Conservation (phyloP, 257 asterid genomes). For the Jacaranda copaia region DNA sequence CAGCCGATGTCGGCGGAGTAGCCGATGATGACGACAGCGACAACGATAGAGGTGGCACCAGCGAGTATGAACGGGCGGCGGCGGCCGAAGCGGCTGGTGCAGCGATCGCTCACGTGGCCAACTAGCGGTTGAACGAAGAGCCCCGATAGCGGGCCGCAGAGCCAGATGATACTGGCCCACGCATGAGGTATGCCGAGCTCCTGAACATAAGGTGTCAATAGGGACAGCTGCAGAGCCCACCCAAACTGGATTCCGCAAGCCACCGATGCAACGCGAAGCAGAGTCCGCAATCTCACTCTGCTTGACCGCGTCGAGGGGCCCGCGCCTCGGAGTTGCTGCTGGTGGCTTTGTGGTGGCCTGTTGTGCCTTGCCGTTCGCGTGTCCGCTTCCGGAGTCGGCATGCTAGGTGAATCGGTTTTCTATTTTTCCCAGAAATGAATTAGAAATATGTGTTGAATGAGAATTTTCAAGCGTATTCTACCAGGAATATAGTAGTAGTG, state of each 20-base stretch:
- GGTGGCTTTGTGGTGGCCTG: slow-evolving; percentile 1
- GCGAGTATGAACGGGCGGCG: slow-evolving; percentile 73
- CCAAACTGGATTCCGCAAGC: slow-evolving; percentile 98
- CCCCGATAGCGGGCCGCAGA: slow-evolving; percentile 84
- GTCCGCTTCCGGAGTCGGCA: slow-evolving; percentile 13
- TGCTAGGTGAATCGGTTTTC: neutral
- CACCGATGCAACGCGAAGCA: slow-evolving; percentile 79
- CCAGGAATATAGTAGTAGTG: neutral
- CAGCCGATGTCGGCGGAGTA: slow-evolving; percentile 75
- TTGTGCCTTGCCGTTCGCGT: neutral
- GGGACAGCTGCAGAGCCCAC: slow-evolving; percentile 86
- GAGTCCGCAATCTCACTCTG: slow-evolving; percentile 55
- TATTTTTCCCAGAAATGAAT: neutral
- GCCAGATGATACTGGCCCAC: slow-evolving; percentile 82
- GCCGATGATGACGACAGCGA: slow-evolving; percentile 65
- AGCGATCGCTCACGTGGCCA: slow-evolving; percentile 71
- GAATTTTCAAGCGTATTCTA: neutral
- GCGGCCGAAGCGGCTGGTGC: slow-evolving; percentile 68
- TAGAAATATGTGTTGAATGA: neutral
- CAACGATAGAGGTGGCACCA: slow-evolving; percentile 61
- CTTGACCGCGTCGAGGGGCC: neutral
- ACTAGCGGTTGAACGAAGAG: slow-evolving; percentile 81
- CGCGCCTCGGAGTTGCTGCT: neutral
- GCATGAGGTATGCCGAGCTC: slow-evolving; percentile 83
- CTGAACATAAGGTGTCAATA: slow-evolving; percentile 75